Base-by-base conservation (phyloP, 139 green algal species). In the Limnomonas spitsbergensis region DNA sequence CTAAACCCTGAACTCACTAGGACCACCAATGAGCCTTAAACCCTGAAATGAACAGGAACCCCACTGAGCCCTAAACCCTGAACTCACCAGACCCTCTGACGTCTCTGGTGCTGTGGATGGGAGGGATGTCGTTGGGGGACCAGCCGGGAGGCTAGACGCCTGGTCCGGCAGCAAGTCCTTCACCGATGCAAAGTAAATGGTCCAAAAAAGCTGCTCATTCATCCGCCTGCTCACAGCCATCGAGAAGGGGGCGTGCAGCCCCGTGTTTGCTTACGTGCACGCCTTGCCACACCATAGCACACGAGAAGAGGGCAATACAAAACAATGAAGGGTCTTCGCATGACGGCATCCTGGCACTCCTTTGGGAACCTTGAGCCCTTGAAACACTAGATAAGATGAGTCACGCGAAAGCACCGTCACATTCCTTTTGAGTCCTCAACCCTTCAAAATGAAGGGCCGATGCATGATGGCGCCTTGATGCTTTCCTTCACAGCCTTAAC, bases 101-200 rank as follows among this genome's bases (percentile, higher is more conserved):
- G n/a, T n/a, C n/a, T n/a, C n/a, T n/a, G n/a, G n/a, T n/a, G n/a
- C n/a, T n/a, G n/a, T n/a, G n/a, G n/a, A n/a, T n/a, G n/a, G n/a
- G n/a, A n/a, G n/a, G n/a, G n/a, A n/a, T n/a, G n/a, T n/a, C n/a
- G n/a, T n/a, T 29, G 47, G 47, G 20, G 47, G 47, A 14, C 20
- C 14, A 61, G 14, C 47, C 20, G 47, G 20, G 20, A 61, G 47
- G 47, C 47, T 61, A 14, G 47, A 14, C 14, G 47, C 47, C 47
- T 61, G 47, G 20, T 14, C 14, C 14, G 47, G 47, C 14, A 61
- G 14, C 14, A 61, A 20, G 47, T 61, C 47, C 14, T 29, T 20
- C 47, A 61, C 47, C 20, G 47, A 61, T 29, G 47, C 47, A 61
- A 61, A 61, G 47, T 61, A 61, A 29, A 61, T 61, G 47, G 47